phyloP scores from a whole-genome alignment of 2,329 filamentous ascomycete species.

The Alternaria sp. region DNA sequence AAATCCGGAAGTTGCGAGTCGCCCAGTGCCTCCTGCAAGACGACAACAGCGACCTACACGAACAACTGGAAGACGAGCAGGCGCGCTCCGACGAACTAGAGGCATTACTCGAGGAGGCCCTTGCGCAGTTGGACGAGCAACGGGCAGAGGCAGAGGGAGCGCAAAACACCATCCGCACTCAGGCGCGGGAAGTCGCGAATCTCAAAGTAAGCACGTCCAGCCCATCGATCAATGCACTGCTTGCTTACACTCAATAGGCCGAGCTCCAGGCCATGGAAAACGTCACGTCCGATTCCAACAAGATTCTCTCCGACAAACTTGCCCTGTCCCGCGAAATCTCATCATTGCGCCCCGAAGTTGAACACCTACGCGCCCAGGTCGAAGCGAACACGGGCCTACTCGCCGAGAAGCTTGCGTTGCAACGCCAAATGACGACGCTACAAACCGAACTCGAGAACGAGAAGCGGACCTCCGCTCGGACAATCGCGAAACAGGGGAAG shows the following conservation, averaged over 20 bases:
- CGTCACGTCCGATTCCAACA: slow-evolving; percentile 73
- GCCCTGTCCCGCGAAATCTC: slow-evolving; percentile 68
- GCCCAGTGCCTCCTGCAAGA: slow-evolving; percentile 75
- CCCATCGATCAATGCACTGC: slow-evolving; percentile 41
- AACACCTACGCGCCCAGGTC: slow-evolving; percentile 67
- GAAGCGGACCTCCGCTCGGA: slow-evolving; percentile 72
- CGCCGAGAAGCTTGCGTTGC: slow-evolving; percentile 79
- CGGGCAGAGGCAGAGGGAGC: slow-evolving; percentile 55
- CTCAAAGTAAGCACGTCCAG: slow-evolving; percentile 63
- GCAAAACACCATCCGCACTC: slow-evolving; percentile 61
- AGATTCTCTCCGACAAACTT: slow-evolving; percentile 71
- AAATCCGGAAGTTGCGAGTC: slow-evolving; percentile 69
- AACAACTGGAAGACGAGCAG: slow-evolving; percentile 68
- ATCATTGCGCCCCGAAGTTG: slow-evolving; percentile 67
- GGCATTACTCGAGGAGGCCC: slow-evolving; percentile 59
- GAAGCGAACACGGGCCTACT: slow-evolving; percentile 71
- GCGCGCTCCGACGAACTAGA: slow-evolving; percentile 66
- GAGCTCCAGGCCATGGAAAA: slow-evolving; percentile 75
- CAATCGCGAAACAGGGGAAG: slow-evolving; percentile 58
- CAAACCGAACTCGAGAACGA: slow-evolving; percentile 86
- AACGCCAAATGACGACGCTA: slow-evolving; percentile 77
- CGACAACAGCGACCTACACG: slow-evolving; percentile 73
- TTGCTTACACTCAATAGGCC: slow-evolving; percentile 59
- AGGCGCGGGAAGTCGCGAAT: slow-evolving; percentile 64
- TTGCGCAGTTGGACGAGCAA: slow-evolving; percentile 59